These are phyloP conservation scores for Kregervanrija pseudodelftensis DNA, from an alignment of 805 yeast genomes.

Conservation along the genomic window DNA sequence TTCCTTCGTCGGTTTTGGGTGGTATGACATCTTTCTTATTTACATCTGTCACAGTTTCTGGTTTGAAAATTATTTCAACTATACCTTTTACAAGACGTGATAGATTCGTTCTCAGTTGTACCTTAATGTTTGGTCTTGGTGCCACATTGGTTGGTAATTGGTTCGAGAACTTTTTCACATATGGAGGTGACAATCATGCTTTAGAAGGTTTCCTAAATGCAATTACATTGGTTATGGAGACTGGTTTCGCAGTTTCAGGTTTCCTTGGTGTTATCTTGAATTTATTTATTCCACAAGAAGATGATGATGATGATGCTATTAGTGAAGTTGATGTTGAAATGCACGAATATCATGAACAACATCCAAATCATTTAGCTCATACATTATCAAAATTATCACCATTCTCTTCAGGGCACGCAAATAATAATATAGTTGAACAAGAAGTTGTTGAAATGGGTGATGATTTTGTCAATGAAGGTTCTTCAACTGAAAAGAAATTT, in stretches of 20 bases:
- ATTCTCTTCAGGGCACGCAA: conserved; percentile 6
- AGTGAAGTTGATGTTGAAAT: conserved; percentile 30
- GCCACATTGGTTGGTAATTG: conserved; percentile 39
- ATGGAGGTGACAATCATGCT: conserved; percentile 36
- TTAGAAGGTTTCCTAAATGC: conserved; percentile 45
- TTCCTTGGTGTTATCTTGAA: conserved; percentile 45
- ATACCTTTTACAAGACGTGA: conserved; percentile 53
- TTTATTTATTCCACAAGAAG: conserved; percentile 41
- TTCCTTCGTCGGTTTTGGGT: conserved; percentile 74
- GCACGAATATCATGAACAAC: conserved; percentile 8
- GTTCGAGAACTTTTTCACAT: conserved; percentile 45
- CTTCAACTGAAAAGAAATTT: conserved; percentile 17
- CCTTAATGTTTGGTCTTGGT: conserved; percentile 47
- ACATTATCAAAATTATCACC: conserved; percentile 8
- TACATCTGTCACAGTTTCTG: conserved; percentile 53
- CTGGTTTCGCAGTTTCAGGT: conserved; percentile 52
- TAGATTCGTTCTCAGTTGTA: conserved; percentile 45
- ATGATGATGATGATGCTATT: conserved; percentile 40
- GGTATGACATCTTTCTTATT: conserved; percentile 69
- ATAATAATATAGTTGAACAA: conserved; percentile 13
- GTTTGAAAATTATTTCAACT: conserved; percentile 45
- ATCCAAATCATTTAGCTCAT: conserved; percentile 13
- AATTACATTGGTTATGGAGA: conserved; percentile 47
- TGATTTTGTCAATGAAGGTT: conserved; percentile 10
- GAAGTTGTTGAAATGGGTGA: conserved; percentile 13